phyloP scores from a whole-genome alignment of 352 stramenopile genomes.

The Phytophthora pluvialis region DNA sequence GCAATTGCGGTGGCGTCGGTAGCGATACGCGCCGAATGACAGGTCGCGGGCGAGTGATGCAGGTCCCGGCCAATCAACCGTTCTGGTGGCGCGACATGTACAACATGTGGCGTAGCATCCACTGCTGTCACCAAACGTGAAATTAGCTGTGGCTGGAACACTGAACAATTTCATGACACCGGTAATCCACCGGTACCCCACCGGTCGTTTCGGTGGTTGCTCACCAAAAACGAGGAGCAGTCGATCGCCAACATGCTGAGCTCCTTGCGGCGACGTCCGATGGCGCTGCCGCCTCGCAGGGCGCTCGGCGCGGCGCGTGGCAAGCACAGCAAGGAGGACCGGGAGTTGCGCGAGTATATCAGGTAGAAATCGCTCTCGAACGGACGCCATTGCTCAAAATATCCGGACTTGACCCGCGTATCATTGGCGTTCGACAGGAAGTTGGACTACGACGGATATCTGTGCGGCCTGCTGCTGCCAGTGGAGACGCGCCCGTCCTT shows the following conservation, averaged over 20 bases:
- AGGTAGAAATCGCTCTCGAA: conserved; percentile 32
- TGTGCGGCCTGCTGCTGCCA: conserved; percentile 76
- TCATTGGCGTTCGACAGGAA: conserved; percentile 47
- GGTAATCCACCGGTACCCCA: not conserved
- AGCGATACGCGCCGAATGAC: conserved; percentile 38
- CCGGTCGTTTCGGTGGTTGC: conserved; percentile 22
- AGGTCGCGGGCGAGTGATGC: conserved; percentile 33
- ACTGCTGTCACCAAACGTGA: not conserved
- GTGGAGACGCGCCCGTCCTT: conserved; percentile 65
- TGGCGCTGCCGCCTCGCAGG: conserved; percentile 14
- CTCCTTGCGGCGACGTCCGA: conserved; percentile 21
- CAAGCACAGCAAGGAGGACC: conserved; percentile 34
- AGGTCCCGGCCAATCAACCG: conserved; percentile 13
- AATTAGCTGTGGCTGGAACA: too few species aligned
- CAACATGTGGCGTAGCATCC: not conserved
- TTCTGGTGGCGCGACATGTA: not conserved
- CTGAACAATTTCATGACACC: not conserved
- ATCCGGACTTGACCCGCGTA: conserved; percentile 1
- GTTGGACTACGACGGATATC: conserved; percentile 87
- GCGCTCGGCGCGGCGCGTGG: conserved; percentile 10
- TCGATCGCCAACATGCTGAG: conserved; percentile 25
- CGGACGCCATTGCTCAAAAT: not conserved
- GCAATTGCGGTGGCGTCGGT: conserved; percentile 17
- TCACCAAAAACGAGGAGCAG: conserved; percentile 16
- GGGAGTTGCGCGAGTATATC: conserved; percentile 51